Base-by-base conservation (phyloP, 177 flowering plant species). In the Vitis hybrid region DNA sequence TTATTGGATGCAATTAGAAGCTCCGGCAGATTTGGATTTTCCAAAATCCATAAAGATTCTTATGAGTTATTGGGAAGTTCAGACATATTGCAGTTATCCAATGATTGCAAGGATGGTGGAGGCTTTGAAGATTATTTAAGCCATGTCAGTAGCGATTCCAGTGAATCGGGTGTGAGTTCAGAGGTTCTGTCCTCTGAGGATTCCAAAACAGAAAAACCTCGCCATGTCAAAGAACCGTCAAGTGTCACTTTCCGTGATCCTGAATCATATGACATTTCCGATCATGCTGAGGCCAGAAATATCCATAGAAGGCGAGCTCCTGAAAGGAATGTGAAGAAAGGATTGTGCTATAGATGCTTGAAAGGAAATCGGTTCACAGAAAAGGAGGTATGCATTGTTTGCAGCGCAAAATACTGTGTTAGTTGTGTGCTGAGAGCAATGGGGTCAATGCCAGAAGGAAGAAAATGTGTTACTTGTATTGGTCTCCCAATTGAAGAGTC, bases 391-490 rank as follows among this genome's bases (percentile, higher is more conserved):
- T 86, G 90, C 82, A 71, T 86, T 68, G 88, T 84, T 49, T 86
- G 90, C 61, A 73, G 73, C 9, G 85, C 86, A 11, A 80, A 81
- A 75, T 86, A 80, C 67, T 86, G 90, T 68, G 41, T 13, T 15
- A 64, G 75, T 3, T 86, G 90, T 67, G 75, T 86, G 63, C 58
- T 80, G 15, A 78, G 79, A 73, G 85, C 84, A 32, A 86, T 86
- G 90, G 90, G 90, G 48, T 66, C 86, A 21, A 86, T 86, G 90
- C 86, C 90, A 11, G 90, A 86, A 72, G 90, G 90, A 32, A 84
- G 90, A 64, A 86, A 86, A 70, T 86, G 90, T 54, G 50, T 81
- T 9, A 67, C 70, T 20, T 86, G 90, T 74, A 84, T 84, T 53
- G 86, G 90, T 59, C 49, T 17, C 9, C 75, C 81, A 27, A 82